phyloP scores from a whole-genome alignment of 306 rosid species.

The Biancaea sappan region DNA sequence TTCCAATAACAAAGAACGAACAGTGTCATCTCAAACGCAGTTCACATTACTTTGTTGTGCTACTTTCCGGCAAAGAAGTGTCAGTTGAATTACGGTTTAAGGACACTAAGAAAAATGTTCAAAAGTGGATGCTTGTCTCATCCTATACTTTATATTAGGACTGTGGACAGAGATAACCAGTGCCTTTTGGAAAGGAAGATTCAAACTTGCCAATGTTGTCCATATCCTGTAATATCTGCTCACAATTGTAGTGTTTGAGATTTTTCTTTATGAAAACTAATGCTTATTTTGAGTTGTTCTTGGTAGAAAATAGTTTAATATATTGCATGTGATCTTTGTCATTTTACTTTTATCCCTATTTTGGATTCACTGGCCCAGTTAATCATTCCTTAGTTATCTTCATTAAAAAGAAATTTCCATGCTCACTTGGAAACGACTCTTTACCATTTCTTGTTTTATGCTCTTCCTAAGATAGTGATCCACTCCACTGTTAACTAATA shows the following conservation, averaged over 20 bases:
- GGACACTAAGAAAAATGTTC: background rate
- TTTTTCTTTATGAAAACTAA: background rate
- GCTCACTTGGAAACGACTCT: background rate
- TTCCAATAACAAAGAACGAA: background rate
- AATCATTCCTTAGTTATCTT: slow-evolving; percentile 6
- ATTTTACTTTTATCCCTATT: background rate
- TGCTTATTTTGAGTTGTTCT: background rate
- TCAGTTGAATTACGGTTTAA: background rate
- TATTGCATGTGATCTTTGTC: background rate
- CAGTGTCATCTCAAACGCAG: background rate
- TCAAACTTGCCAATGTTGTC: background rate
- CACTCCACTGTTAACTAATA: slow-evolving; percentile 6
- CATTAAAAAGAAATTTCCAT: background rate
- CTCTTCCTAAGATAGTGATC: background rate
- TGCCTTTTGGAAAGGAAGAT: background rate
- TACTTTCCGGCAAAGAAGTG: background rate
- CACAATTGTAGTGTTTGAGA: too few relatives aligned
- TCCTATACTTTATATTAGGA: background rate
- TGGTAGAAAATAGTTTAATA: background rate
- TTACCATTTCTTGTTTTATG: background rate
- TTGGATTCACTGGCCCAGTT: background rate
- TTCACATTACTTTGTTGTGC: background rate
- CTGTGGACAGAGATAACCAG: background rate
- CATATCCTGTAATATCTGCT: background rate
- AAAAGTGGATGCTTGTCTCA: background rate